Evolutionary conservation across 2,329 filamentous ascomycete genomes (phyloP).

Genomic region (Plenodomus lindquistii): DNA sequence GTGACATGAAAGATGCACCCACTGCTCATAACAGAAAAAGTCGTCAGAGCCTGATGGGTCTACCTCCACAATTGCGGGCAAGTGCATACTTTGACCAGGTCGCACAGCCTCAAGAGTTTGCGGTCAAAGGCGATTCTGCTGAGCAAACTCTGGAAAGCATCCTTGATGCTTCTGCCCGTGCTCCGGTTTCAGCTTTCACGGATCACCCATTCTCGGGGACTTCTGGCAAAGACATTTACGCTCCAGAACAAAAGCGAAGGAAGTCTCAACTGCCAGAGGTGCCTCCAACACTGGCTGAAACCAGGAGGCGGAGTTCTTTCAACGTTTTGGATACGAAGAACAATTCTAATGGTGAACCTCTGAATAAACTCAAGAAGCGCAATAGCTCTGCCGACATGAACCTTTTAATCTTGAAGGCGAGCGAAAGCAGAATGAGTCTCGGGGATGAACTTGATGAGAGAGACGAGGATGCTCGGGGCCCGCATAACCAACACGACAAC

Average conservation of each 20-base stretch:
- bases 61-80: conserved; percentile 87
- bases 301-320: conserved; percentile 44
- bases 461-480: conserved; percentile 37
- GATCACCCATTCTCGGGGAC: conserved; percentile 83
- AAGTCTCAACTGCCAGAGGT: conserved; percentile 38
- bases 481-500: conserved; percentile 20
- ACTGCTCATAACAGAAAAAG: conserved; percentile 33
- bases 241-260: conserved; percentile 50
- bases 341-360: conserved; percentile 39
- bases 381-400: conserved; percentile 46
- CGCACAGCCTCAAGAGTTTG: conserved; percentile 57
- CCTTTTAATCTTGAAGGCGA: conserved; percentile 36
- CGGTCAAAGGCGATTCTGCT: conserved; percentile 75
- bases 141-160: conserved; percentile 89
- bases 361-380: conserved; percentile 48
- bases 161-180: conserved; percentile 82
- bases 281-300: conserved; percentile 25
- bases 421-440: conserved; percentile 43
- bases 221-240: conserved; percentile 75
- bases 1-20: conserved; percentile 4
- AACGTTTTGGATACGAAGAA: conserved; percentile 44
- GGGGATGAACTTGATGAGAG: conserved; percentile 36
- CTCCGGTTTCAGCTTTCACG: conserved; percentile 88
- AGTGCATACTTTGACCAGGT: conserved; percentile 84
- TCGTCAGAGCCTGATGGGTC: conserved; percentile 53